These are phyloP conservation scores for Heterobasidion annosum DNA, from an alignment of 1,284 basidiomycete genomes.

Conservation along the genomic window DNA sequence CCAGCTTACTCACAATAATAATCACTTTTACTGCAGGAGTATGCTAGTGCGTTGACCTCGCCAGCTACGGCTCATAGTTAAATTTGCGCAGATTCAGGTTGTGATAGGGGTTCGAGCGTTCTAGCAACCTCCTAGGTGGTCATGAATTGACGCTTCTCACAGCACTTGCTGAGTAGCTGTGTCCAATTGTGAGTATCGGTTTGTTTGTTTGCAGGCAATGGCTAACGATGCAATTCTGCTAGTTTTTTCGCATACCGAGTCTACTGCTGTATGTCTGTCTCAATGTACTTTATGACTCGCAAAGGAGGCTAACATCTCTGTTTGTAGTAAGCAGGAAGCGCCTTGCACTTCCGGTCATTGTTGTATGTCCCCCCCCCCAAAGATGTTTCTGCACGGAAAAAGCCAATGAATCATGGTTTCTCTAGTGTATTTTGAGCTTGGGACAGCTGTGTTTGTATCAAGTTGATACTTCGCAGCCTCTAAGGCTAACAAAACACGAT, in stretches of 20 bases:
- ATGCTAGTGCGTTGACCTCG: not conserved
- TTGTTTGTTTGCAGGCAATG: not conserved
- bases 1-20: not conserved
- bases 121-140: not conserved
- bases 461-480: not conserved
- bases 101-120: not conserved
- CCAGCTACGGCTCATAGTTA: not conserved
- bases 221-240: not conserved
- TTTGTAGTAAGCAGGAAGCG: not conserved
- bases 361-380: not conserved
- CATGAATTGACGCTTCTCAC: not conserved
- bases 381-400: not conserved
- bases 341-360: not conserved
- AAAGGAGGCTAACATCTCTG: not conserved
- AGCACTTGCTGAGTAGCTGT: not conserved
- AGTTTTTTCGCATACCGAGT: constrained; percentile 1
- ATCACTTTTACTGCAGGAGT: not conserved
- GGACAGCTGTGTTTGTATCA: not conserved
- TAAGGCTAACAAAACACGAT: not conserved
- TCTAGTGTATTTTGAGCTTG: not conserved
- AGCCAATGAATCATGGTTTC: not conserved
- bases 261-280: not conserved
- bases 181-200: not conserved
- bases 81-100: not conserved
- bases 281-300: not conserved